Conservation (phyloP, 805 yeast species). For the Metahyphopichia silvanorum region DNA sequence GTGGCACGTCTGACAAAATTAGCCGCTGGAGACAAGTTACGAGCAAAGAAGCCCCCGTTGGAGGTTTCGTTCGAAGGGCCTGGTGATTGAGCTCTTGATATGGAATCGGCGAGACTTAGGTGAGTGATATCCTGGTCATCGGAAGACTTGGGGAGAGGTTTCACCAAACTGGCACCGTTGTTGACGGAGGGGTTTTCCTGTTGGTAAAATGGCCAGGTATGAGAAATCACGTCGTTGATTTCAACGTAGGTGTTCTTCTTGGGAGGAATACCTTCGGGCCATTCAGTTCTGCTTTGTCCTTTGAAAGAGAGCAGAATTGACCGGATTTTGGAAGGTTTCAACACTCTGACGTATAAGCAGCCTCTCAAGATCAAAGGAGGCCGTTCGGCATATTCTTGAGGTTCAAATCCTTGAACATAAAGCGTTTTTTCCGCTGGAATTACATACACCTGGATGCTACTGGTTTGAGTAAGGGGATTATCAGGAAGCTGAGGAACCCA, state of each 20-base stretch:
- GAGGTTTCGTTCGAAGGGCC: conserved; percentile 11
- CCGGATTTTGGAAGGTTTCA: conserved; percentile 72
- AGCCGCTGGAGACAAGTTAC: conserved; percentile 23
- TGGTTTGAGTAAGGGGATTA: conserved; percentile 57
- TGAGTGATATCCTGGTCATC: conserved; percentile 30
- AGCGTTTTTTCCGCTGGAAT: conserved; percentile 77
- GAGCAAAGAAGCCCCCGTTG: conserved; percentile 15
- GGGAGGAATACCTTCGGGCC: conserved; percentile 99
- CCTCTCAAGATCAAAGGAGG: conserved; percentile 86
- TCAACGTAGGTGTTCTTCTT: conserved; percentile 68
- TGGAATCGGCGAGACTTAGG: conserved; percentile 29
- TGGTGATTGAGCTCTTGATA: conserved; percentile 15
- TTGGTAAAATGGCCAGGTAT: conserved; percentile 87
- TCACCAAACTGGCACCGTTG: conserved; percentile 44
- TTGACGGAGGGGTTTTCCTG: conserved; percentile 20
- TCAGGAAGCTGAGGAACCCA: conserved; percentile 48
- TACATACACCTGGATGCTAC: conserved; percentile 66
- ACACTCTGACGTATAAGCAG: conserved; percentile 61
- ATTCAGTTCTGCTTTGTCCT: conserved; percentile 78
- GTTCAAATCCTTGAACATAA: conserved; percentile 78
- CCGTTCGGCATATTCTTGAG: conserved; percentile 56
- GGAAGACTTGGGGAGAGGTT: conserved; percentile 10
- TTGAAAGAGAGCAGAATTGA: conserved; percentile 56
- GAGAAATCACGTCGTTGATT: conserved; percentile 61
- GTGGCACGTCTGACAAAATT: conserved; percentile 23